Base-by-base conservation (phyloP, 208 protist species). In the Endotrypanum monterogeii region DNA sequence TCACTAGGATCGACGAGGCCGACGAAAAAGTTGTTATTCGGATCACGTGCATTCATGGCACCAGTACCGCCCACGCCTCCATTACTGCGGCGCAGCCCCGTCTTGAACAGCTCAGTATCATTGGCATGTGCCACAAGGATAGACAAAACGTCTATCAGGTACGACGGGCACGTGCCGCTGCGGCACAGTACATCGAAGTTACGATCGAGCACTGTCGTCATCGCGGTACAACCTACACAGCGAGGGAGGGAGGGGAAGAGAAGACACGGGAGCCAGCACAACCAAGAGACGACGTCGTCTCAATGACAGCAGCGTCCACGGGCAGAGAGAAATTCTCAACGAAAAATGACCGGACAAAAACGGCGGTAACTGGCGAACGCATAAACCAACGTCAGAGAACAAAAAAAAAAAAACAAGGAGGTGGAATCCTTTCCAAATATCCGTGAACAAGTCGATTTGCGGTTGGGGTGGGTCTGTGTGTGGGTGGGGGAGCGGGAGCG, bases 91-190 rank as follows among this genome's bases (percentile, higher is more conserved):
- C 85, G 87, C 60, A 87, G 62, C 73, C 90, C 87, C n/a, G 70
- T 72, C 74, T 93, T 95, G 77, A 92, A 88, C 18, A 91, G 75
- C 67, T 91, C 88, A 7, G 88, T 92, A 48, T 95, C 91, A 48
- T 95, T 93, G 52, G 88, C 87, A 66, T 95, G 91, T 28, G 85
- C 88, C 28, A 95, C 91, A 8, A 95, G 79, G 23, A 93, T 70
- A 0, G 86, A 87, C 11, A 95, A 63, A 2, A 95, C 88, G 52
- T 95, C 88, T 9, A 92, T 37, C n/a, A 95, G 82, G 69, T 90
- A 85, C 0, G 85, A 77, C 8, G 88, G 73, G 68, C 91, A 95
- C 6, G 83, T 86, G 20, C 81, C 85, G 67, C 86, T 92, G 55
- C 83, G 84, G 39, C 75, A 72, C 32, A 95, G 83, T 68, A 90